phyloP scores from a whole-genome alignment of 108 stramenopile species.

The Stephanodiscus minutulus region DNA sequence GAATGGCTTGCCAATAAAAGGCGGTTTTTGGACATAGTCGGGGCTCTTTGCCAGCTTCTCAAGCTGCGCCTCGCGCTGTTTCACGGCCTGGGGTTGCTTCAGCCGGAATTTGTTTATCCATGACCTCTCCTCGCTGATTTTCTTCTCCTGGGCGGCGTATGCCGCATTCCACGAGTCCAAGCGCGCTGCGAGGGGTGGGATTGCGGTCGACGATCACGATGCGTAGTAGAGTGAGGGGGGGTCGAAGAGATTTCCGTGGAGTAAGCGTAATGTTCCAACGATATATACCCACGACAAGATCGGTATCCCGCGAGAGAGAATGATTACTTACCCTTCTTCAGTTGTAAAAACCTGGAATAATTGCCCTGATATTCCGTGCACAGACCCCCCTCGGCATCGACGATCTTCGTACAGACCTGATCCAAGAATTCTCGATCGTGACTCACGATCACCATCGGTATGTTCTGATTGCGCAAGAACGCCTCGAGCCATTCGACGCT shows the following conservation, averaged over 20 bases:
- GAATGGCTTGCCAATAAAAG: slow-evolving; percentile 89
- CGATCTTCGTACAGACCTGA: slow-evolving; percentile 95
- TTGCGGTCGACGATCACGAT: too few relatives aligned
- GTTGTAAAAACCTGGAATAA: slow-evolving; percentile 91
- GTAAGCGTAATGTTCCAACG: not conserved
- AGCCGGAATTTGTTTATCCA: slow-evolving; percentile 92
- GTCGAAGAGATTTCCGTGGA: not conserved
- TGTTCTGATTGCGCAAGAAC: slow-evolving; percentile 90
- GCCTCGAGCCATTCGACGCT: slow-evolving; percentile 97
- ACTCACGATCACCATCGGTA: slow-evolving; percentile 97
- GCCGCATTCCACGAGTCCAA: slow-evolving; percentile 94
- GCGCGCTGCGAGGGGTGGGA: slow-evolving; percentile 44
- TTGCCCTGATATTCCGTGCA: slow-evolving; percentile 93
- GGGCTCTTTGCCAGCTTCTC: slow-evolving; percentile 85
- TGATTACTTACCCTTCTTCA: slow-evolving; percentile 70
- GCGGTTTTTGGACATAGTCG: slow-evolving; percentile 94
- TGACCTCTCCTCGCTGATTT: slow-evolving; percentile 89
- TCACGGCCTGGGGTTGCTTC: slow-evolving; percentile 86
- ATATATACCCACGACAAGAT: not conserved
- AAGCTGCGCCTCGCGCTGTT: slow-evolving; percentile 75
- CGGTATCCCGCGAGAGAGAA: not conserved
- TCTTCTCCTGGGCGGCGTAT: slow-evolving; percentile 94
- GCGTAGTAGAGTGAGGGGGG: not conserved
- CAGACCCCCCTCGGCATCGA: slow-evolving; percentile 93
- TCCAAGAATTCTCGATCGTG: slow-evolving; percentile 99